Percentiles rank a stretch among this genome's conserved stretches.
These are phyloP conservation scores for Fusarium veterinarium DNA, from an alignment of 2,329 filamentous ascomycete species.

Conservation along the genomic window DNA sequence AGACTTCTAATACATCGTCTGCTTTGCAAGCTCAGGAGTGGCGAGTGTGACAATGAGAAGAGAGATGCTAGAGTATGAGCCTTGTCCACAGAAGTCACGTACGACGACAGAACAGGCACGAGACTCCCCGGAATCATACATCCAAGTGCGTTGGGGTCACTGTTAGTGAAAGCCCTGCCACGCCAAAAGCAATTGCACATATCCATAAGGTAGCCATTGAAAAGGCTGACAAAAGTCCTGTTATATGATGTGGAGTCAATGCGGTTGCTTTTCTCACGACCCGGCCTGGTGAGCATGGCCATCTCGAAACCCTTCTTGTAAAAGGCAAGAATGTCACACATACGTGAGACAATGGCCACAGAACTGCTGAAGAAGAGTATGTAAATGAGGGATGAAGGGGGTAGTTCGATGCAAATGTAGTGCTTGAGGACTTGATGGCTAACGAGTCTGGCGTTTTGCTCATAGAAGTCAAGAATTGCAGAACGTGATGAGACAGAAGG, in stretches of 20 bases:
- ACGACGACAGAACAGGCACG: conserved; percentile 58
- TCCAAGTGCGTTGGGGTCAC: conserved; percentile 71
- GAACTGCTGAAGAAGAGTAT: conserved; percentile 75
- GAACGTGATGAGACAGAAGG: conserved; percentile 59
- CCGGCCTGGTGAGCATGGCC: conserved; percentile 61
- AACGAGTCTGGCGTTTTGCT: conserved; percentile 68
- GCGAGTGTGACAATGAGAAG: conserved; percentile 70
- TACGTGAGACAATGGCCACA: conserved; percentile 71
- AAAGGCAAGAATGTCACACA: conserved; percentile 74
- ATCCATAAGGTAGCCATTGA: conserved; percentile 90
- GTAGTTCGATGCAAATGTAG: conserved; percentile 74
- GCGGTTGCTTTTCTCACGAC: conserved; percentile 41
- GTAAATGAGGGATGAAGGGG: conserved; percentile 76
- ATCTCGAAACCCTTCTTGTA: conserved; percentile 82
- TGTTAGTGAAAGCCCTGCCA: conserved; percentile 73
- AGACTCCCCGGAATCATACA: conserved; percentile 61
- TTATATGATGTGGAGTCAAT: conserved; percentile 61
- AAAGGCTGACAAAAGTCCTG: conserved; percentile 71
- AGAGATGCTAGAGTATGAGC: conserved; percentile 59
- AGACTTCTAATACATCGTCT: conserved; percentile 65
- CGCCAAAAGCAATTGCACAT: conserved; percentile 88
- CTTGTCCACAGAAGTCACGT: conserved; percentile 61
- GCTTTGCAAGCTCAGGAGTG: conserved; percentile 66
- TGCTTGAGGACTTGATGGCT: conserved; percentile 61
- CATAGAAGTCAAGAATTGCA: conserved; percentile 76